phyloP scores from a whole-genome alignment of 2,329 filamentous ascomycete genomes.

The Escovopsis weberi region DNA sequence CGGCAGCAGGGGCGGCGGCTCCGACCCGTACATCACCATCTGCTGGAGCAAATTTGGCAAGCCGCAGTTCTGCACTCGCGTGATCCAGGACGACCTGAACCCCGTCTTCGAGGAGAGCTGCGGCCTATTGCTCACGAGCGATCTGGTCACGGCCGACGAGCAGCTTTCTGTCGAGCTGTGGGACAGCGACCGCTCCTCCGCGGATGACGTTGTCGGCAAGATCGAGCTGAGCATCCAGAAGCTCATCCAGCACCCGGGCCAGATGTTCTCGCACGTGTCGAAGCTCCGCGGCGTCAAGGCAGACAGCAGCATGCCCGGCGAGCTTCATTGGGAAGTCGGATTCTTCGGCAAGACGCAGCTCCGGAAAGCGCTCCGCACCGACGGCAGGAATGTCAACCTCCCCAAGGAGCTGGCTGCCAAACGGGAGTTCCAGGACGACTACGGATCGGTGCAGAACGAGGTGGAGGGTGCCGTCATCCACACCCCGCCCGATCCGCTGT shows the following conservation, averaged over 20 bases:
- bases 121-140: conserved; percentile 72
- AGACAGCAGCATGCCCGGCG: conserved; percentile 78
- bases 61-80: conserved; percentile 92
- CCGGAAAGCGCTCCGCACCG: conserved; percentile 67
- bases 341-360: conserved; percentile 89
- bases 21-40: conserved; percentile 89
- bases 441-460: conserved; percentile 54
- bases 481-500: conserved; percentile 89
- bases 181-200: conserved; percentile 86
- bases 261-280: conserved; percentile 82
- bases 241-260: conserved; percentile 80
- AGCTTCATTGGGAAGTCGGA: conserved; percentile 91
- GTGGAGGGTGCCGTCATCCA: conserved; percentile 75
- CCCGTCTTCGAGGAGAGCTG: conserved; percentile 84
- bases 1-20: conserved; percentile 73
- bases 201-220: conserved; percentile 91
- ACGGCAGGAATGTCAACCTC: conserved; percentile 68
- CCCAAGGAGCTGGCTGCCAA: conserved; percentile 60
- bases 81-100: conserved; percentile 89
- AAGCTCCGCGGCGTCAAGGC: conserved; percentile 71
- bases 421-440: conserved; percentile 69
- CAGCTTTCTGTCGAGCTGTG: conserved; percentile 87
- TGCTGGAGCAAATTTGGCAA: conserved; percentile 95
- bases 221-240: conserved; percentile 88
- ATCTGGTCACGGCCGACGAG: conserved; percentile 86